These are phyloP conservation scores for Limonium bicolor DNA, from an alignment of 148 eudicot genomes.

Conservation along the genomic window DNA sequence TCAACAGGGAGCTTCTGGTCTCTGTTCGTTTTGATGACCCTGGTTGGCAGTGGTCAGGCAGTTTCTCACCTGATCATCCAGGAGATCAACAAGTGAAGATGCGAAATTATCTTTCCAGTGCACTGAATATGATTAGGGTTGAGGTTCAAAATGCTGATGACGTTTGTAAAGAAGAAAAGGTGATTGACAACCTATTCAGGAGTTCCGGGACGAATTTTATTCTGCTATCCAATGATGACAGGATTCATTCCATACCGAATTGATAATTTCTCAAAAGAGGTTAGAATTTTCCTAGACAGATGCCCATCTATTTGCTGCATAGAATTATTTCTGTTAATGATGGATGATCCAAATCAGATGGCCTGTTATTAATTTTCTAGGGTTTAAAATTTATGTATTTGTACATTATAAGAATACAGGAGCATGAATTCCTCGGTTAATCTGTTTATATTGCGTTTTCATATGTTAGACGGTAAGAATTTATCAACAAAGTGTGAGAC, in stretches of 20 bases:
- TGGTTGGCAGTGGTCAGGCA: constrained; percentile 98
- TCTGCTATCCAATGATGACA: constrained; percentile 87
- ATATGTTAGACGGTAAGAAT: constrained; percentile 56
- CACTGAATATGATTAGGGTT: constrained; percentile 55
- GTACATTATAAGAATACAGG: too few species aligned
- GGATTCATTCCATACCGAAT: constrained; percentile 94
- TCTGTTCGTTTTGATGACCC: constrained; percentile 75
- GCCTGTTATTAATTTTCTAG: too few species aligned
- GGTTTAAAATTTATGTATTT: too few species aligned
- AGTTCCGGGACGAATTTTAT: constrained; percentile 85
- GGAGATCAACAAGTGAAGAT: constrained; percentile 92
- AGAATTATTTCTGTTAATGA: too few species aligned
- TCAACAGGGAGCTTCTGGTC: constrained; percentile 60
- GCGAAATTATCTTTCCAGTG: constrained; percentile 62
- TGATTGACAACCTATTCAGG: constrained; percentile 41
- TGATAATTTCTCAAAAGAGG: constrained; percentile 95
- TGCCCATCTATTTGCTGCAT: too few species aligned
- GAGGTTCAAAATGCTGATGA: constrained; percentile 93
- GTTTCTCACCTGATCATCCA: constrained; percentile 77
- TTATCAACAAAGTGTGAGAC: constrained; percentile 93
- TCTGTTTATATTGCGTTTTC: background rate
- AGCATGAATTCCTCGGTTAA: too few species aligned
- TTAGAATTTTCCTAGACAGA: too few species aligned
- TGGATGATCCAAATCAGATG: too few species aligned
- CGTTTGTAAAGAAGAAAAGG: constrained; percentile 47